phyloP scores from a whole-genome alignment of 768 basidiomycete genomes.

The Cytidiella melzeri region DNA sequence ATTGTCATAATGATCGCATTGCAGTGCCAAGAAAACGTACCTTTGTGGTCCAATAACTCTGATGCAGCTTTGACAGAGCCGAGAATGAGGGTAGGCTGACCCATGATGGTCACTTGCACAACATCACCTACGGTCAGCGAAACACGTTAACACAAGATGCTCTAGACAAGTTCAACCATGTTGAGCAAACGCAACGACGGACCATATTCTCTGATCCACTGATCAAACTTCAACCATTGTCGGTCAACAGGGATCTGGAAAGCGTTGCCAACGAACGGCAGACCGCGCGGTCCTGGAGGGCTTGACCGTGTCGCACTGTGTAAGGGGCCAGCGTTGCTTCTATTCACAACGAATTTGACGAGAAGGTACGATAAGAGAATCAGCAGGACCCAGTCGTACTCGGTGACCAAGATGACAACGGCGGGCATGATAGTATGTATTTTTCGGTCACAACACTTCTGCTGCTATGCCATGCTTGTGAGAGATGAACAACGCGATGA shows the following conservation, averaged over 20 bases:
- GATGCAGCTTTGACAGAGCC: constrained; percentile 9
- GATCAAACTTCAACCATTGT: constrained; percentile 23
- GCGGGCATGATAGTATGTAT: too few species aligned
- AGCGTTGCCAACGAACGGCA: constrained; percentile 20
- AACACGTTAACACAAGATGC: not conserved
- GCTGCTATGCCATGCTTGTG: too few species aligned
- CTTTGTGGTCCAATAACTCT: constrained; percentile 11
- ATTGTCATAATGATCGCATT: not conserved
- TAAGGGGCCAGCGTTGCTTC: too few species aligned
- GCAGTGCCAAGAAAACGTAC: not conserved
- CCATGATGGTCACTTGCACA: constrained; percentile 8
- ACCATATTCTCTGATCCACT: constrained; percentile 22
- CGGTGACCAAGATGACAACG: not conserved
- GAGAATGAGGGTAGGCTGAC: constrained; percentile 11
- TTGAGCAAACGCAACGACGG: too few species aligned
- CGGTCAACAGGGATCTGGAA: constrained; percentile 21
- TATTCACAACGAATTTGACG: too few species aligned
- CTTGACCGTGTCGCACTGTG: too few species aligned
- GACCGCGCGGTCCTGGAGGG: constrained; percentile 4
- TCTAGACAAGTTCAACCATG: not conserved
- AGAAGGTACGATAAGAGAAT: too few species aligned
- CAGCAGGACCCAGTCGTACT: not conserved
- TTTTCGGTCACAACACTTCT: too few species aligned
- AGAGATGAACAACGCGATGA: too few species aligned
- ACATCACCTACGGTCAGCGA: constrained; percentile 6